A percentile compares a stretch with the other conserved stretches of the same genome.
Conservation (phyloP, 139 green algal genomes). For the Spirogloea muscicola region DNA sequence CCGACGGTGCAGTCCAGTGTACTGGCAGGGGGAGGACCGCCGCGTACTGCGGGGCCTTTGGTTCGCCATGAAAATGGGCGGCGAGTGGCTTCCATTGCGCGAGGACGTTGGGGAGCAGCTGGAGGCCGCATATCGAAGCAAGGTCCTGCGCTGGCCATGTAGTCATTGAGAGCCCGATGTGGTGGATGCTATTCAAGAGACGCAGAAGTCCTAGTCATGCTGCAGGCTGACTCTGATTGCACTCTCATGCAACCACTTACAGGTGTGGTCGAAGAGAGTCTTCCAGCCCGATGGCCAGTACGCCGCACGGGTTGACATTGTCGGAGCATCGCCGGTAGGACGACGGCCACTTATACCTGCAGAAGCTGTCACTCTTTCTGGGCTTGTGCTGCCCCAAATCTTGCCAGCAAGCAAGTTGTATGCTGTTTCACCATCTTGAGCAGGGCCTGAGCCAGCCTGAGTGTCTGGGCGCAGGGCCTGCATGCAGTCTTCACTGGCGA, state of each 20-base stretch:
- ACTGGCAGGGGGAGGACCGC: slow-evolving; percentile 33
- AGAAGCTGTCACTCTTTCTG: too few relatives aligned
- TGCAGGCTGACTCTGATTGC: too few relatives aligned
- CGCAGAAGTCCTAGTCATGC: too few relatives aligned
- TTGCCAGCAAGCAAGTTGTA: not conserved
- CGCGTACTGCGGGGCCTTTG: slow-evolving; percentile 26
- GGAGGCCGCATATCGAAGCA: slow-evolving; percentile 28
- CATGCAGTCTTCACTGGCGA: slow-evolving; percentile 46
- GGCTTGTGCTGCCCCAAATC: not conserved
- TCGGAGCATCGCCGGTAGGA: slow-evolving; percentile 12
- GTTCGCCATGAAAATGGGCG: slow-evolving; percentile 5
- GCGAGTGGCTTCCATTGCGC: slow-evolving; percentile 29
- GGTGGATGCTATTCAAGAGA: too few relatives aligned
- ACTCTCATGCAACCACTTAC: too few relatives aligned
- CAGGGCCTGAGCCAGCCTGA: not conserved
- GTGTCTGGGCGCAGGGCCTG: slow-evolving; percentile 8
- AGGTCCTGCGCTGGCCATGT: too few relatives aligned
- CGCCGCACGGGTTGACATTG: slow-evolving; percentile 15
- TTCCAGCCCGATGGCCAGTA: slow-evolving; percentile 38
- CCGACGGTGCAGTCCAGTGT: slow-evolving; percentile 25
- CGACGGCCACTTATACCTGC: too few relatives aligned
- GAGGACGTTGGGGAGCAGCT: slow-evolving; percentile 43
- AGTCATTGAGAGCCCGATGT: too few relatives aligned
- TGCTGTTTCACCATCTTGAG: not conserved
- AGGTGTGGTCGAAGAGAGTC: slow-evolving; percentile 32